phyloP scores from a whole-genome alignment of 306 rosid species.

The Adenanthera pavonina region DNA sequence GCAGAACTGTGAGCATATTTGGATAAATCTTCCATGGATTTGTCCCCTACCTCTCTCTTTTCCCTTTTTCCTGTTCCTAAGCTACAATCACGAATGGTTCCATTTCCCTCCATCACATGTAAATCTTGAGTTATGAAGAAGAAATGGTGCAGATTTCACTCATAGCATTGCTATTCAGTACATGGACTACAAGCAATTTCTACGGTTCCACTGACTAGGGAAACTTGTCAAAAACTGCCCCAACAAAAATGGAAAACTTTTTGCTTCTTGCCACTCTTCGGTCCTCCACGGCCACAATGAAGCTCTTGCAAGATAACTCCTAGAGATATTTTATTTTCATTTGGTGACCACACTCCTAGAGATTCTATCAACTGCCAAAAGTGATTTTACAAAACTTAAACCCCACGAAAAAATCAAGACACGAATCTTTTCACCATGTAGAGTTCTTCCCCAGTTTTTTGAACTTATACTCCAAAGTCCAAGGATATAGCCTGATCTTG shows the following conservation, averaged over 20 bases:
- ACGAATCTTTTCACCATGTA: conserved; percentile 39
- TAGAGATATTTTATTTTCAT: background rate
- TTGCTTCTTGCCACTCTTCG: background rate
- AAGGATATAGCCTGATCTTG: conserved; percentile 43
- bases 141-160: conserved; percentile 30
- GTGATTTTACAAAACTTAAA: conserved; percentile 30
- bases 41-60: conserved; percentile 44
- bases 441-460: conserved; percentile 26
- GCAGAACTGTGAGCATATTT: conserved; percentile 86
- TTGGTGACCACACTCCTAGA: background rate
- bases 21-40: conserved; percentile 74
- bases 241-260: background rate
- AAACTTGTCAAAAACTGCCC: conserved; percentile 39
- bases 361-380: conserved; percentile 36
- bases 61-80: conserved; percentile 46
- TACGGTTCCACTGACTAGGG: conserved; percentile 32
- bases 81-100: conserved; percentile 40
- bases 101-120: conserved; percentile 52
- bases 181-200: conserved; percentile 35
- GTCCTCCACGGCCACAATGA: conserved; percentile 47
- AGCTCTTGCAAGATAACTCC: conserved; percentile 10
- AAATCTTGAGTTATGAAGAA: conserved; percentile 46
- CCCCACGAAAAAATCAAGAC: conserved; percentile 20
- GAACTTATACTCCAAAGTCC: conserved; percentile 39
- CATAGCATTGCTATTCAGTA: conserved; percentile 38